These are phyloP conservation scores for Alternaria tenuissima DNA, from an alignment of 2,329 filamentous ascomycete species.

Conservation along the genomic window DNA sequence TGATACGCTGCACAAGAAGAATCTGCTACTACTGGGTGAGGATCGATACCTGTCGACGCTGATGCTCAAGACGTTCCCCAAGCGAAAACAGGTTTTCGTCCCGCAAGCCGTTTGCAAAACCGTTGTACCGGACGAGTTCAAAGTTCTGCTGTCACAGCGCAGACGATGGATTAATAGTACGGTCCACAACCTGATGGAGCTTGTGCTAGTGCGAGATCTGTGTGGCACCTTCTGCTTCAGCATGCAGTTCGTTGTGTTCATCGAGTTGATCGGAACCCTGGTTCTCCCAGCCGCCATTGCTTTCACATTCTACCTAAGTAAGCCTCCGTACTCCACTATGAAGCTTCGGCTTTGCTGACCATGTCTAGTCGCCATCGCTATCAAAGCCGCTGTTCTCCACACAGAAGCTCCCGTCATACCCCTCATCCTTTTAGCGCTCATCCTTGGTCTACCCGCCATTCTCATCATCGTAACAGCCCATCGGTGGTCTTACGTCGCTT, in stretches of 20 bases:
- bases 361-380: conserved; percentile 78
- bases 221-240: conserved; percentile 99
- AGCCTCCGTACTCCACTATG: conserved; percentile 52
- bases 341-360: conserved; percentile 35
- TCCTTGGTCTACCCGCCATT: conserved; percentile 90
- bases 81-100: conserved; percentile 98
- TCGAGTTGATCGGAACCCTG: conserved; percentile 92
- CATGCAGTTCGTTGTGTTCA: conserved; percentile 98
- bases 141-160: conserved; percentile 89
- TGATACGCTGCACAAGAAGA: conserved; percentile 98
- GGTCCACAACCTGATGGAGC: conserved; percentile 97
- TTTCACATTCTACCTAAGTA: conserved; percentile 95
- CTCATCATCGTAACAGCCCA: conserved; percentile 94
- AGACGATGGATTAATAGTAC: conserved; percentile 99
- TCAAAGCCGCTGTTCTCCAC: conserved; percentile 68
- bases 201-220: conserved; percentile 91
- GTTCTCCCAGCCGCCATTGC: conserved; percentile 95
- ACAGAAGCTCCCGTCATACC: conserved; percentile 81
- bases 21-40: conserved; percentile 87
- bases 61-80: conserved; percentile 98
- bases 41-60: conserved; percentile 95
- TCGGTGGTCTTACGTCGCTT: conserved; percentile 87
- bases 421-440: conserved; percentile 84
- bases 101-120: conserved; percentile 99
- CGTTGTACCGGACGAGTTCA: conserved; percentile 91